A percentile compares a stretch with the other conserved stretches of the same genome.
Evolutionary conservation across 73 alveolate genomes (phyloP).

Genomic region (Uronychia binucleata): DNA sequence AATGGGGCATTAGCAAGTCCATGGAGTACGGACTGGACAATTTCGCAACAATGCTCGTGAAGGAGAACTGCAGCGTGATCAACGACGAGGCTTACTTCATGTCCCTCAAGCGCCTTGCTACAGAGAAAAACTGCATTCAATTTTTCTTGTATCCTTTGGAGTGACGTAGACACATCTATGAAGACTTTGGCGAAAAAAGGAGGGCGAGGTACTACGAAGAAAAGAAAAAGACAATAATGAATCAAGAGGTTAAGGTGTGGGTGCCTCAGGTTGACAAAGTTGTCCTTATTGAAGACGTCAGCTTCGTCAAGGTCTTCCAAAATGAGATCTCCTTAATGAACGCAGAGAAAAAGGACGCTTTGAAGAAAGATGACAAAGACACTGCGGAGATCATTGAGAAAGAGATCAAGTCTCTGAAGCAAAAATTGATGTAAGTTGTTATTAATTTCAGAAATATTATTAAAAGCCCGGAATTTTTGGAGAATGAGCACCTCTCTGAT

Average conservation of each 20-base stretch:
- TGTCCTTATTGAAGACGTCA: not conserved
- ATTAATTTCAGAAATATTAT: not conserved
- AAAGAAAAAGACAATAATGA: not conserved
- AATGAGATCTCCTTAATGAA: not conserved
- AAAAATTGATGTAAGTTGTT: not conserved
- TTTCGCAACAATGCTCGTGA: not conserved
- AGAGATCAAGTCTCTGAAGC: not conserved
- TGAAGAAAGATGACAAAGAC: not conserved
- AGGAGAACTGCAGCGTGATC: not conserved
- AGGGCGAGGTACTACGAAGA: not conserved
- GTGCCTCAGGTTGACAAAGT: not conserved
- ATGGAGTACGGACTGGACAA: conserved; percentile 10
- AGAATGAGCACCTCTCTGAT: conserved; percentile 1
- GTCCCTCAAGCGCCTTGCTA: conserved; percentile 13
- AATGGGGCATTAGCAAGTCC: conserved; percentile 34
- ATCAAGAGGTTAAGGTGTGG: not conserved
- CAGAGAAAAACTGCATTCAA: not conserved
- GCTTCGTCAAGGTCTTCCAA: not conserved
- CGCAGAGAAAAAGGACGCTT: not conserved
- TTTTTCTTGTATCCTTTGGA: not conserved
- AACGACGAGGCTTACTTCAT: not conserved
- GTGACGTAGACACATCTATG: not conserved
- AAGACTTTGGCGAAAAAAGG: not conserved
- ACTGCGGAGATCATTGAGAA: not conserved
- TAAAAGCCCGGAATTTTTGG: conserved; percentile 11